phyloP scores from a whole-genome alignment of 306 rosid genomes.

The Gastrolobium villosum region DNA sequence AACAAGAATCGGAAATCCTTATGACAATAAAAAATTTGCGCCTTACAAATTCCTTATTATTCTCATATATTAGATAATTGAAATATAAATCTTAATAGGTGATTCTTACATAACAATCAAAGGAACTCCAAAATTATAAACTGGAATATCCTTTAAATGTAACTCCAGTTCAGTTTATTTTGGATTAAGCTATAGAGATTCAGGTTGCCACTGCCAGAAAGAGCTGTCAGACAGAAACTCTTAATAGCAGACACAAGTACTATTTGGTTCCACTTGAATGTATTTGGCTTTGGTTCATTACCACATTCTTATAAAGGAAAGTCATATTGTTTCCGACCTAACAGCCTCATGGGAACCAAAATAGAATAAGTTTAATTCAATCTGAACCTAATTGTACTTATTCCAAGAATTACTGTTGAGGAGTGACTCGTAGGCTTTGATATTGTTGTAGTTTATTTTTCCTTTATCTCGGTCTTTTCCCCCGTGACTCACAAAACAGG shows the following conservation, averaged over 20 bases:
- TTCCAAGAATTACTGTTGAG: not conserved
- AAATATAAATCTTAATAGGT: not conserved
- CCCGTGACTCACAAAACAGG: not conserved
- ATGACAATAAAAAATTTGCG: not conserved
- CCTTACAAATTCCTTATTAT: not conserved
- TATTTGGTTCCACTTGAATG: not conserved
- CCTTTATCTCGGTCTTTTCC: not conserved
- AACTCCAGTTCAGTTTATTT: conserved; percentile 7
- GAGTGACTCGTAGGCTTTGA: not conserved
- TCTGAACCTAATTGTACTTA: not conserved
- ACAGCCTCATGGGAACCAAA: not conserved
- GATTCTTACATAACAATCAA: not conserved
- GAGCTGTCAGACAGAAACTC: not conserved
- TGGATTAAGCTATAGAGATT: not conserved
- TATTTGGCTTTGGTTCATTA: not conserved
- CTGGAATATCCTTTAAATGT: not conserved
- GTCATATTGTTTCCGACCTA: not conserved
- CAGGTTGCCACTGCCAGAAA: not conserved
- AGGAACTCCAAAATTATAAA: not conserved
- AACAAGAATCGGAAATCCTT: not conserved
- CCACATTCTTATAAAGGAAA: not conserved
- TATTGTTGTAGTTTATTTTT: not conserved
- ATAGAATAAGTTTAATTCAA: not conserved
- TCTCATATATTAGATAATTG: not conserved
- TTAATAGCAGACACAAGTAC: not conserved